A percentile compares a stretch with the other conserved stretches of the same genome.
Conservation (phyloP, 1,284 basidiomycete species). For the Somion occarium region DNA sequence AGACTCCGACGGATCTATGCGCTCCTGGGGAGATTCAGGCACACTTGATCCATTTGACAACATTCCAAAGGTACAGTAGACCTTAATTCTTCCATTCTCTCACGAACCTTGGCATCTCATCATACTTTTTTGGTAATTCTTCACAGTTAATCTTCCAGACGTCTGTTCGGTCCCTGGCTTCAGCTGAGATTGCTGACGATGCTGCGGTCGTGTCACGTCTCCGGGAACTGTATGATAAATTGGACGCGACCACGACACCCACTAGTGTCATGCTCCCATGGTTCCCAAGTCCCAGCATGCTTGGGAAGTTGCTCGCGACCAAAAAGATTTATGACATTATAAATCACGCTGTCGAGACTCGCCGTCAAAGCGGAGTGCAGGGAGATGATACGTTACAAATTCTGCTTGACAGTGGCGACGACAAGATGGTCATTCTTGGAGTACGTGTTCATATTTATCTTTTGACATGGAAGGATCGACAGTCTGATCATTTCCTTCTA, state of each 20-base stretch:
- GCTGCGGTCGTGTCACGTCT: constrained; percentile 51
- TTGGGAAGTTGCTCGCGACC: constrained; percentile 62
- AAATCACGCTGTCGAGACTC: constrained; percentile 45
- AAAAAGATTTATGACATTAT: constrained; percentile 70
- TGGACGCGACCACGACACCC: constrained; percentile 67
- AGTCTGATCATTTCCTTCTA: constrained; percentile 5
- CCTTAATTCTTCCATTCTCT: constrained; percentile 6
- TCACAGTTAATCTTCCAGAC: constrained; percentile 64
- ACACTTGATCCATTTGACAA: constrained; percentile 65
- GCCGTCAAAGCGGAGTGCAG: constrained; percentile 48
- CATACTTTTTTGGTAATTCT: constrained; percentile 3
- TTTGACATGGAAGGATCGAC: constrained; percentile 4
- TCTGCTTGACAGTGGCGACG: constrained; percentile 63
- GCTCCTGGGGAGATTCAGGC: constrained; percentile 56
- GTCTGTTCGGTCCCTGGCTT: constrained; percentile 60
- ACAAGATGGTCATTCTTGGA: constrained; percentile 61
- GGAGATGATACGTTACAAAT: constrained; percentile 67
- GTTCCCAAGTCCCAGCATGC: constrained; percentile 66
- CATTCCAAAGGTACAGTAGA: constrained; percentile 54
- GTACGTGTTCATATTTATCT: constrained; percentile 35
- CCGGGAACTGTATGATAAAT: constrained; percentile 55
- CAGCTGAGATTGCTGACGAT: constrained; percentile 64
- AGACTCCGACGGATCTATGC: constrained; percentile 55
- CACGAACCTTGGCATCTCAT: constrained; percentile 1
- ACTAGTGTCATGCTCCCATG: constrained; percentile 66